Evolutionary conservation across 768 basidiomycete genomes (phyloP), one percentile per base, ranked within the genome.

Genomic region (Russula olivacea): DNA sequence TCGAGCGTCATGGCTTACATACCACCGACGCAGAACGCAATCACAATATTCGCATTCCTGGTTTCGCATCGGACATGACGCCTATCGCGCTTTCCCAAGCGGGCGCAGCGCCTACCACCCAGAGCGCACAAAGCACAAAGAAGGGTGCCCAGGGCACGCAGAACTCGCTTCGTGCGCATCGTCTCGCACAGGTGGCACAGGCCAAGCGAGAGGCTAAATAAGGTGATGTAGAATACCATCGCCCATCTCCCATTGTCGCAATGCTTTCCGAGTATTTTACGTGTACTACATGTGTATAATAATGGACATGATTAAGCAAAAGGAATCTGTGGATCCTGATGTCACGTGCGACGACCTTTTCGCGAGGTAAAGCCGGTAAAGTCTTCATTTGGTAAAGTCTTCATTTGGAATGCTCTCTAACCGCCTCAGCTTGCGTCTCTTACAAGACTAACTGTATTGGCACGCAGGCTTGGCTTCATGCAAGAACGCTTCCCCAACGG

Each of bases 31-130:
- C 71, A 96, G 95, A 97, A 77, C 89, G 90, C 25, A 93, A 96
- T 66, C 93, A 95, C 76, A 95, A 96, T 70, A 93, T 98, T 61
- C 87, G 92, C 51, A 91, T 98, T 66, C 96, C 96, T 40, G 96
- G 95, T 32, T 96, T 95, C 72, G 86, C 91, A 1, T 91, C 91
- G 3, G 94, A 97, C 71, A 88, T 93, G 67, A 91, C 93, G 3
- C 85, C 91, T 59, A 82, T 93, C 71, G 89, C 91, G 2, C 76
- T 91, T 45, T 87, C 89, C 19, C 88, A 91, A 66, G 76, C 87
- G 9, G 72, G 81, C 2, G 76, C 84, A 30, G 79, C 81, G 2
- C 84, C 89, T n/a, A 73, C 76, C 2, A 73, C 71, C 2, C 73
- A 84, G 19, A 76, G 77, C 9, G 74, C 82, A 3, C 76, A 83